These are phyloP conservation scores for Macadamia tetraphylla DNA, from an alignment of 164 flowering plant species.

Conservation along the genomic window DNA sequence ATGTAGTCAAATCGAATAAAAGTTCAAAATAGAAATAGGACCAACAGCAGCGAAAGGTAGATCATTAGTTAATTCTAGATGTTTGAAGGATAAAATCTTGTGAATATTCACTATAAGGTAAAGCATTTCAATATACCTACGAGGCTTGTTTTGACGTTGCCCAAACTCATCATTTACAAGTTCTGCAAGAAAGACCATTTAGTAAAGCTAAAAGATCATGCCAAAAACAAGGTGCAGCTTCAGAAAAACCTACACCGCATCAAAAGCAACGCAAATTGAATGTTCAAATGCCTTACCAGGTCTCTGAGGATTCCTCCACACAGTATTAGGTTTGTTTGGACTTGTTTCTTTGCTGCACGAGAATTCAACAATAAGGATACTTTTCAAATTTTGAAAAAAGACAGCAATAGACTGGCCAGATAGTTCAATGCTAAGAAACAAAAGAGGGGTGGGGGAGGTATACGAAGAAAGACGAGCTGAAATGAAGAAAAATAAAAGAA, in stretches of 20 bases:
- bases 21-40: not conserved
- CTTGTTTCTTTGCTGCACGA: conserved; percentile 56
- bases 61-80: not conserved
- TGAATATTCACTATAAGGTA: not conserved
- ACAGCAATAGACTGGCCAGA: not conserved
- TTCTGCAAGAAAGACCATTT: conserved; percentile 35
- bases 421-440: not conserved
- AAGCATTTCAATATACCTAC: conserved; percentile 53
- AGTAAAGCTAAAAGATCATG: not conserved
- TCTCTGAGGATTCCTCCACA: conserved; percentile 50
- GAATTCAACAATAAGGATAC: conserved; percentile 7
- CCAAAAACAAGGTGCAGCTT: not conserved
- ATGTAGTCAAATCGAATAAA: not conserved
- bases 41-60: not conserved
- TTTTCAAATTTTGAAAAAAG: not conserved
- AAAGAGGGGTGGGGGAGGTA: not conserved
- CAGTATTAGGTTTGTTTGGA: conserved; percentile 40
- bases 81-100: not conserved
- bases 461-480: not conserved
- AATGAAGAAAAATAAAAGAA: not conserved
- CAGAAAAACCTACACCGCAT: not conserved
- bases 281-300: conserved; percentile 44
- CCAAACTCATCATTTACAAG: conserved; percentile 65
- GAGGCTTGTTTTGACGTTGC: conserved; percentile 88
- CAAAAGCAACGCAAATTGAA: not conserved